phyloP scores from a whole-genome alignment of 371 early-diverging fungal genomes.

The Zopfochytrium polystomum region DNA sequence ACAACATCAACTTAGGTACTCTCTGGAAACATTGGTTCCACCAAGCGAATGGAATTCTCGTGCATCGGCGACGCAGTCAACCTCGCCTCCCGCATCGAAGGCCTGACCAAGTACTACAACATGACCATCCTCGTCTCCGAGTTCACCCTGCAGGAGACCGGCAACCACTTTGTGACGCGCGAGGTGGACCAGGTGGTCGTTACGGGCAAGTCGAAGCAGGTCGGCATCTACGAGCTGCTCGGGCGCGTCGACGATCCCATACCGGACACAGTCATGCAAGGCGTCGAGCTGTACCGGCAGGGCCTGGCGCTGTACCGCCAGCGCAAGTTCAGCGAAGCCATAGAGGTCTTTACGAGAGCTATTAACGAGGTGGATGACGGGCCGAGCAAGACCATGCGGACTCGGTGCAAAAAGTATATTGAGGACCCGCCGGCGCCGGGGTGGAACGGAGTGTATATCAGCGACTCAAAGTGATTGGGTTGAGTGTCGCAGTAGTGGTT shows the following conservation, averaged over 20 bases:
- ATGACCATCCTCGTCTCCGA: conserved; percentile 45
- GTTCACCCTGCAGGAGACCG: conserved; percentile 36
- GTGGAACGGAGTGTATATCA: conserved; percentile 31
- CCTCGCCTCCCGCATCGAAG: conserved; percentile 44
- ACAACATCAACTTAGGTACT: conserved; percentile 26
- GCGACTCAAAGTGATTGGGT: conserved; percentile 8
- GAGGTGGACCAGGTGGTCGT: conserved; percentile 46
- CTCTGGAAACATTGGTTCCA: conserved; percentile 50
- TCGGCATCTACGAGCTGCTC: conserved; percentile 44
- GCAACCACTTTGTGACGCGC: conserved; percentile 36
- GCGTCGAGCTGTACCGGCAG: conserved; percentile 23
- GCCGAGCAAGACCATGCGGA: conserved; percentile 39
- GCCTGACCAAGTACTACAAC: conserved; percentile 44
- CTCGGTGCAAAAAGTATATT: conserved; percentile 35
- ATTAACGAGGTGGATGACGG: conserved; percentile 36
- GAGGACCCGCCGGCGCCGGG: conserved; percentile 36
- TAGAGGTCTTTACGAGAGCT: conserved; percentile 29
- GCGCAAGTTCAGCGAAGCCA: conserved; percentile 33
- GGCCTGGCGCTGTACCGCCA: conserved; percentile 31
- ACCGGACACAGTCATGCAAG: conserved; percentile 13
- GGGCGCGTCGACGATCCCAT: conserved; percentile 30
- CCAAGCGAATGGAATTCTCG: conserved; percentile 52
- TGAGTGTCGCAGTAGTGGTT: too few relatives aligned
- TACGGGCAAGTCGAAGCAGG: conserved; percentile 37
- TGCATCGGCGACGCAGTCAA: conserved; percentile 52